phyloP scores from a whole-genome alignment of 2,329 filamentous ascomycete genomes.

The Hypoxylon sp. region DNA sequence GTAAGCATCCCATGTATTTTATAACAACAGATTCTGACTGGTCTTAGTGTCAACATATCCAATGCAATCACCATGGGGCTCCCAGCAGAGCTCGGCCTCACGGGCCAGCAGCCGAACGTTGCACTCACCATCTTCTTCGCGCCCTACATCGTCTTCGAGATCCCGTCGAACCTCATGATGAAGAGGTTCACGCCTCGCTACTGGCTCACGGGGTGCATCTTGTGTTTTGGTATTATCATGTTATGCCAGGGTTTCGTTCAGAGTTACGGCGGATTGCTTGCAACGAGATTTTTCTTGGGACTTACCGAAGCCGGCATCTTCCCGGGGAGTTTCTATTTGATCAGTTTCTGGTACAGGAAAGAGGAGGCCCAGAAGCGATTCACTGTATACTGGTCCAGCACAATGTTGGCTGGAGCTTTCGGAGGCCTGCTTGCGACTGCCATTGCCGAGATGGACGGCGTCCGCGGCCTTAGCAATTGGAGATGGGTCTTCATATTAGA shows the following conservation, averaged over 20 bases:
- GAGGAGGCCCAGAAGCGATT: conserved; percentile 70
- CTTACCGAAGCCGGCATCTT: conserved; percentile 65
- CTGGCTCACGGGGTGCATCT: conserved; percentile 40
- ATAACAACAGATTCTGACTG: neutral
- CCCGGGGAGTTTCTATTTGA: conserved; percentile 67
- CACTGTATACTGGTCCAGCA: conserved; percentile 68
- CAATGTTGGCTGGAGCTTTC: conserved; percentile 70
- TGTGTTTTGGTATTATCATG: conserved; percentile 62
- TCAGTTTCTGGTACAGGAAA: conserved; percentile 73
- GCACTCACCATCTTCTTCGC: conserved; percentile 43
- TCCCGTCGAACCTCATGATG: conserved; percentile 43
- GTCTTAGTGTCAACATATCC: conserved; percentile 37
- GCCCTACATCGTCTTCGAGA: conserved; percentile 44
- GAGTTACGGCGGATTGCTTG: conserved; percentile 62
- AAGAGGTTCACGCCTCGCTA: conserved; percentile 34
- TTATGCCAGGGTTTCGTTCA: conserved; percentile 61
- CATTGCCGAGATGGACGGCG: conserved; percentile 61
- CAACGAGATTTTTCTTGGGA: conserved; percentile 64
- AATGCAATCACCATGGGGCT: conserved; percentile 41
- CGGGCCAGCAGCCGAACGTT: conserved; percentile 37
- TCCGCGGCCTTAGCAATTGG: conserved; percentile 66
- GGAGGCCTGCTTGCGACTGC: conserved; percentile 68
- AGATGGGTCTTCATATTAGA: conserved; percentile 74
- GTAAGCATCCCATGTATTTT: conserved; percentile 11
- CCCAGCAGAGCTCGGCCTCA: conserved; percentile 34